Conservation (phyloP, 139 green algal species). For the Tetratostichococcus sp. region DNA sequence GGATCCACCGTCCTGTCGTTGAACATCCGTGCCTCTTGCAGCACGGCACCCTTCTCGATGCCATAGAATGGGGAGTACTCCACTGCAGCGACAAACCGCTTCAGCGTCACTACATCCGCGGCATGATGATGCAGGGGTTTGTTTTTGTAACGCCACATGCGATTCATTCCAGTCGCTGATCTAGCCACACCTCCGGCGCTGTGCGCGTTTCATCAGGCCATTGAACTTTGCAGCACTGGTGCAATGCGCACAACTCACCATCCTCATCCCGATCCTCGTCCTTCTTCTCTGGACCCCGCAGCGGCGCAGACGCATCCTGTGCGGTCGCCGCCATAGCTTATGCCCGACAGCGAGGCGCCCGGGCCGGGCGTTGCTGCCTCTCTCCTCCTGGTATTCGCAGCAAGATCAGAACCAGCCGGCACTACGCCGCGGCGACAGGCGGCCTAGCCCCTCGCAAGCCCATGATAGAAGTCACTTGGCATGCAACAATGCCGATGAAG, state of each 20-base stretch:
- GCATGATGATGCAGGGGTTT: too few species aligned
- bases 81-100: slow-evolving; percentile 58
- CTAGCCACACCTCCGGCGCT: too few species aligned
- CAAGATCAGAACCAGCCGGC: too few species aligned
- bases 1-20: slow-evolving; percentile 93
- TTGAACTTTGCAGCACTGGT: neutral
- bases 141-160: too few species aligned
- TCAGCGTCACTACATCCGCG: too few species aligned
- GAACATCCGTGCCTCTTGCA: slow-evolving; percentile 95
- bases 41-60: slow-evolving; percentile 97
- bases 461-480: neutral
- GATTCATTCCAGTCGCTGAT: too few species aligned
- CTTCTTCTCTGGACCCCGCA: slow-evolving; percentile 66
- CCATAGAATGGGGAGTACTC: slow-evolving; percentile 99
- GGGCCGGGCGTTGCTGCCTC: neutral
- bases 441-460: too few species aligned
- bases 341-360: too few species aligned
- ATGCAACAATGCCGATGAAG: too few species aligned
- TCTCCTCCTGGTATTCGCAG: too few species aligned
- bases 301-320: slow-evolving; percentile 67
- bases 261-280: slow-evolving; percentile 92
- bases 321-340: slow-evolving; percentile 61
- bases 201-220: too few species aligned
- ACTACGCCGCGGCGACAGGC: too few species aligned
- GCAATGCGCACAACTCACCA: slow-evolving; percentile 49